Evolutionary conservation across 352 stramenopile genomes (phyloP), one percentile per base, ranked within the genome.

Genomic region (Thalassiosira ordinaria): DNA sequence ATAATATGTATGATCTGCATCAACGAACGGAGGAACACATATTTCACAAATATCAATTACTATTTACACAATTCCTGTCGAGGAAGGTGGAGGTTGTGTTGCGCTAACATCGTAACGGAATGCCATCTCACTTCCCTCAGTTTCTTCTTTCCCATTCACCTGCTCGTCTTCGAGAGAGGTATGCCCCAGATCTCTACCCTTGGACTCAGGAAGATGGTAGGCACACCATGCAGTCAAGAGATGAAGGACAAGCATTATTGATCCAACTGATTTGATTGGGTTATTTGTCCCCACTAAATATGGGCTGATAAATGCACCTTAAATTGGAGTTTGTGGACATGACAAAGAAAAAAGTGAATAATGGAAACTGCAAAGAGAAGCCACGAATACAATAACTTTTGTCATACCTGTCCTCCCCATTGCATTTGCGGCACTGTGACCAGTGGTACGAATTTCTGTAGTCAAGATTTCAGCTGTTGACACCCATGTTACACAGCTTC

Each of bases 381-480:
- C n/a, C n/a, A n/a, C n/a, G n/a, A n/a, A n/a, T n/a, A n/a, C n/a
- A n/a, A n/a, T n/a, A n/a, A n/a, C n/a, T 41, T 5, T 41, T 41
- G 33, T 11, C 33, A 41, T 5, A 11, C 33, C 33, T 41, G 33
- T 41, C 33, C 11, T 41, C 33, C 11, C 39, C 41, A 91, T 57
- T 6, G 85, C 85, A 79, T 92, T 91, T 8, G 85, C 82, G 26
- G 80, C 78, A 39, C 53, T 78, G 62, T 92, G 84, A n/a, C 87
- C 87, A 14, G 77, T 80, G n/a, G 77, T 81, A 29, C 77, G 29
- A 55, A 85, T 87, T 33, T 91, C 79, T n/a, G 87, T 92, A 11
- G 82, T 72, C 11, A 90, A 70, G 18, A 92, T 86, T 65, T 92
- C 87, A 24, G 85, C 75, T 6, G 85, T 92, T 3, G 52, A 69